Percentiles rank a stretch among this genome's conserved stretches.
Evolutionary conservation across 768 basidiomycete species (phyloP).

Genomic region (Leccinellum rugosiceps): DNA sequence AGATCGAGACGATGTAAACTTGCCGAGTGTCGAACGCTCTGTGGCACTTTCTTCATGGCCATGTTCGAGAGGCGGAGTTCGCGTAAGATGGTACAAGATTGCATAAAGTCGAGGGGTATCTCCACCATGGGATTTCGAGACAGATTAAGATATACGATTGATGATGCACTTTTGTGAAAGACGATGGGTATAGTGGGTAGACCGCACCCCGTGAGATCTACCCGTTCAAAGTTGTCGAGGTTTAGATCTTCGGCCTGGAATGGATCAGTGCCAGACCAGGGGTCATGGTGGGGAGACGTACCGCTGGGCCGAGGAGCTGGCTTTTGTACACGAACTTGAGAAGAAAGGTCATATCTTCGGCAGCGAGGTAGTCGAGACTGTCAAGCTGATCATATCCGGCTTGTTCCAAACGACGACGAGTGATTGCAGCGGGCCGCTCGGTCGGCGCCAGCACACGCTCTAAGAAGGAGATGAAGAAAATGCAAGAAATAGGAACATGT

Average conservation of each 20-base stretch:
- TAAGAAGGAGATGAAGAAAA: constrained; percentile 28
- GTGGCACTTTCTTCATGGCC: constrained; percentile 93
- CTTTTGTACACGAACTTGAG: constrained; percentile 89
- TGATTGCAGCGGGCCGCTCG: constrained; percentile 83
- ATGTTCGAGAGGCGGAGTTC: constrained; percentile 87
- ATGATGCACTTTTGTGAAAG: constrained; percentile 79
- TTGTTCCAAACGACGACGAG: constrained; percentile 78
- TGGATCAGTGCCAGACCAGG: not conserved
- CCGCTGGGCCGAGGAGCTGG: constrained; percentile 60
- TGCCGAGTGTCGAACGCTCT: constrained; percentile 69
- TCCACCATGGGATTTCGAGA: constrained; percentile 96
- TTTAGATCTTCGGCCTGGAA: constrained; percentile 69
- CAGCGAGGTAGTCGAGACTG: constrained; percentile 69
- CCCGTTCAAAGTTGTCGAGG: constrained; percentile 67
- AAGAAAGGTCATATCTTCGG: constrained; percentile 79
- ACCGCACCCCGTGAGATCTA: constrained; percentile 79
- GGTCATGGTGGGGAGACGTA: constrained; percentile 33
- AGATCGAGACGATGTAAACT: constrained; percentile 81
- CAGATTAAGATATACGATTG: constrained; percentile 80
- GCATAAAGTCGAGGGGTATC: constrained; percentile 94
- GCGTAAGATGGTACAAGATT: constrained; percentile 76
- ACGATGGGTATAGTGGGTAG: constrained; percentile 86
- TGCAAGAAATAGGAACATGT: not conserved
- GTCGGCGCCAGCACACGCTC: constrained; percentile 80
- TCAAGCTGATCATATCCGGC: constrained; percentile 87